Evolutionary conservation across 805 yeast genomes (phyloP), one percentile per base, ranked within the genome.

Genomic region (Teunomyces cretensis): DNA sequence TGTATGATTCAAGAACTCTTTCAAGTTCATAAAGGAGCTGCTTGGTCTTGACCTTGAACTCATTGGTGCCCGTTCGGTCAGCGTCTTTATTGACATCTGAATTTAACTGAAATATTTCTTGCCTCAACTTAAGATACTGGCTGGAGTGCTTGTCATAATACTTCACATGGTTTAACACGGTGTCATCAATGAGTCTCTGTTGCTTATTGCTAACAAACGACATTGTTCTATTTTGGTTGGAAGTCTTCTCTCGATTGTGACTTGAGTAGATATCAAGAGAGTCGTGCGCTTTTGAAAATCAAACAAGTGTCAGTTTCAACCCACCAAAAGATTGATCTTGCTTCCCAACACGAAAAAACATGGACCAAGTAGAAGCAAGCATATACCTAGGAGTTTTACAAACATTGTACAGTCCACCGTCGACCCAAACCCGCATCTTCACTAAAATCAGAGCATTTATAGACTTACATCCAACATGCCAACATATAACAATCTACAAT

Each of bases 121-220:
- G 68, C 41, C 77, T 52, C 9, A 67, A 44, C 32, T 58, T 56
- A 31, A 69, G 54, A 43, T 72, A 72, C 45, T 61, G 67, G 6
- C 52, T 37, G 1, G 69, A 58, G 9, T 58, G 44, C 42, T 63
- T 65, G 43, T 72, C 76, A 47, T 65, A 60, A 39, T 58, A 61
- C 40, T 56, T 53, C 30, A 70, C 59, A 46, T 57, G 60, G 41
- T 58, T 62, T 6, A 54, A 17, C 8, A 67, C 58, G 2, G 69
- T 51, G 33, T 57, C 61, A 24, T 68, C 72, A 2, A 69, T 62
- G 40, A 68, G 49, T 24, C 54, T 59, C 47, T 64, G 72, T 44
- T 68, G 72, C 42, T 57, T 62, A 30, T 51, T 53, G 12, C 61
- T 60, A 13, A 58, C 52, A 35, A 63, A 54, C n/a, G 68, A 58